Conservation (phyloP, 2,329 filamentous ascomycete genomes). For the Neobulgaria alba region DNA sequence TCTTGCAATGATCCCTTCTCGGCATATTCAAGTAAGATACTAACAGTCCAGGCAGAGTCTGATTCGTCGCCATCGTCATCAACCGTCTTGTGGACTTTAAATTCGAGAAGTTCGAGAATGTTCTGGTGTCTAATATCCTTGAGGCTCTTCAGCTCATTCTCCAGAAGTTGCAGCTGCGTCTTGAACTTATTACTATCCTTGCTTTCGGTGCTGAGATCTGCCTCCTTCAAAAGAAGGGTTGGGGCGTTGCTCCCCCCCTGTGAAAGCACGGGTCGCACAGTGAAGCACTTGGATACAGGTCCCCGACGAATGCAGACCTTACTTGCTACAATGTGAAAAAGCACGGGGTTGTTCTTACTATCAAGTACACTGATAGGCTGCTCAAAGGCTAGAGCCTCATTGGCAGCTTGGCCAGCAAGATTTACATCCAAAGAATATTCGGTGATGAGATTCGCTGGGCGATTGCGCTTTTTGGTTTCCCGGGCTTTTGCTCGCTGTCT, state of each 20-base stretch:
- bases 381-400: conserved; percentile 51
- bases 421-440: conserved; percentile 16
- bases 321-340: conserved; percentile 63
- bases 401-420: conserved; percentile 27
- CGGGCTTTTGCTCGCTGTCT: conserved; percentile 56
- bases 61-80: conserved; percentile 34
- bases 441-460: conserved; percentile 27
- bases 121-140: conserved; percentile 70
- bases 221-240: conserved; percentile 64
- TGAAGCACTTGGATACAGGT: conserved; percentile 58
- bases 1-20: conserved; percentile 78
- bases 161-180: conserved; percentile 66
- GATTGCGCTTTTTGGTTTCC: conserved; percentile 55
- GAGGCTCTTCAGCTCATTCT: conserved; percentile 65
- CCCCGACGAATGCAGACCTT: conserved; percentile 59
- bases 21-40: conserved; percentile 66
- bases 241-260: conserved; percentile 42
- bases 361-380: conserved; percentile 57
- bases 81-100: conserved; percentile 68
- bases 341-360: conserved; percentile 50
- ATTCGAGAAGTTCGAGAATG: conserved; percentile 72
- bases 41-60: conserved; percentile 56
- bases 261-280: conserved; percentile 59
- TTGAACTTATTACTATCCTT: conserved; percentile 59
- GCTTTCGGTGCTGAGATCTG: conserved; percentile 47